These are phyloP conservation scores for Fusarium sarcochroum DNA, from an alignment of 2,329 filamentous ascomycete species.

Conservation along the genomic window DNA sequence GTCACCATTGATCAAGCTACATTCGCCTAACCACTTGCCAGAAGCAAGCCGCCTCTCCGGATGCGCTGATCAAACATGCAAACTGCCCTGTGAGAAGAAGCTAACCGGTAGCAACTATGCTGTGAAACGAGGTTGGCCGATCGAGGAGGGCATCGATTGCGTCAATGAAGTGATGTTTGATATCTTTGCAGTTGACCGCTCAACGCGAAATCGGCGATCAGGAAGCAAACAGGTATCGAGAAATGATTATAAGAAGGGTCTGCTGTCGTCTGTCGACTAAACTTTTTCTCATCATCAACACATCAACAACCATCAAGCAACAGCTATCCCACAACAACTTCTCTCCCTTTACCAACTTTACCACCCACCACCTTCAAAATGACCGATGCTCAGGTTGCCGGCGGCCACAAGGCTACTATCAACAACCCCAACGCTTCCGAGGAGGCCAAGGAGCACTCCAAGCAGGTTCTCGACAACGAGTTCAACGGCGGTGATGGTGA, in stretches of 20 bases:
- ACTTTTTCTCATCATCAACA: background rate
- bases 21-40: background rate
- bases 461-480: constrained; percentile 65
- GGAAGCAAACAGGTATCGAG: background rate
- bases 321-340: background rate
- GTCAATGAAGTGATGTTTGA: constrained; percentile 34
- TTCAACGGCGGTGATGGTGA: constrained; percentile 60
- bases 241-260: constrained; percentile 35
- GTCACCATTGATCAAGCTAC: constrained; percentile 24
- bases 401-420: constrained; percentile 71
- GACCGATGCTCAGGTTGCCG: constrained; percentile 66
- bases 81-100: constrained; percentile 4
- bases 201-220: constrained; percentile 9
- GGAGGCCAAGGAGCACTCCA: constrained; percentile 69
- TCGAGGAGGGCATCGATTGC: constrained; percentile 34
- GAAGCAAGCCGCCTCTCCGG: background rate
- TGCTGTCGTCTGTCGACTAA: background rate
- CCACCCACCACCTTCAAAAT: constrained; percentile 54
- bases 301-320: constrained; percentile 1
- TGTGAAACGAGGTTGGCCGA: background rate
- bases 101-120: constrained; percentile 3
- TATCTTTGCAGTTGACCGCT: background rate
- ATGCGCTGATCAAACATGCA: constrained; percentile 6
- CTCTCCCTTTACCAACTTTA: background rate
- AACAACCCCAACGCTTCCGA: constrained; percentile 70